Conservation (phyloP, 2,329 filamentous ascomycete species). For the Dactylellina cionopaga region DNA sequence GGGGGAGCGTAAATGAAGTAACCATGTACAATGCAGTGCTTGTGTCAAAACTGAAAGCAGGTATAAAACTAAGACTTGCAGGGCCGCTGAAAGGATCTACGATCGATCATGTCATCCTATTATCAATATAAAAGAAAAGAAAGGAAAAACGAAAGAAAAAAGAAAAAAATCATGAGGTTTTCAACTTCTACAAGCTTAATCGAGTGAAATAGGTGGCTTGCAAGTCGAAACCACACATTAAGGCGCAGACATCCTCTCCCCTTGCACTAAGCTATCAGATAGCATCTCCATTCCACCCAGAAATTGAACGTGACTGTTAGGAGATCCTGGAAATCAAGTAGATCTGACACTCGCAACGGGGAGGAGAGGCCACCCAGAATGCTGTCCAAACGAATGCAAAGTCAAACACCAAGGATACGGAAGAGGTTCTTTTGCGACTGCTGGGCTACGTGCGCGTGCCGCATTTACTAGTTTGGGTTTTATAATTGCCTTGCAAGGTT, state of each 20-base stretch:
- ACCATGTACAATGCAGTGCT: conserved; percentile 50
- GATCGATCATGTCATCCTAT: conserved; percentile 38
- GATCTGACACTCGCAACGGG: conserved; percentile 21
- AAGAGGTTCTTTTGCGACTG: background rate
- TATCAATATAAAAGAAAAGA: conserved; percentile 29
- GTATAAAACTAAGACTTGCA: conserved; percentile 11
- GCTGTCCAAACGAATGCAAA: background rate
- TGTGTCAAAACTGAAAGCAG: conserved; percentile 34
- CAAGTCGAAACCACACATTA: conserved; percentile 21
- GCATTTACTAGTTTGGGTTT: conserved; percentile 13
- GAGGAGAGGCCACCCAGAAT: background rate
- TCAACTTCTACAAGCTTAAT: conserved; percentile 15
- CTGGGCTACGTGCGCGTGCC: conserved; percentile 1
- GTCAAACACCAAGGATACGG: background rate
- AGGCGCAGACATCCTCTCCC: conserved; percentile 10
- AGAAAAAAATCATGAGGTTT: background rate
- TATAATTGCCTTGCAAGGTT: conserved; percentile 13
- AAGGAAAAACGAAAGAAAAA: conserved; percentile 3
- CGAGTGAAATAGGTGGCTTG: conserved; percentile 10
- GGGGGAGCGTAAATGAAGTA: conserved; percentile 43
- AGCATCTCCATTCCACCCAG: conserved; percentile 8
- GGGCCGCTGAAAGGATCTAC: conserved; percentile 45
- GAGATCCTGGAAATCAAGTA: background rate
- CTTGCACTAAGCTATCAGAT: conserved; percentile 24
- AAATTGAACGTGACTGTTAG: conserved; percentile 23